Percentiles rank a stretch among this genome's conserved stretches.
These are phyloP conservation scores for Biscogniauxia marginata DNA, from an alignment of 2,329 filamentous ascomycete species.

Conservation along the genomic window DNA sequence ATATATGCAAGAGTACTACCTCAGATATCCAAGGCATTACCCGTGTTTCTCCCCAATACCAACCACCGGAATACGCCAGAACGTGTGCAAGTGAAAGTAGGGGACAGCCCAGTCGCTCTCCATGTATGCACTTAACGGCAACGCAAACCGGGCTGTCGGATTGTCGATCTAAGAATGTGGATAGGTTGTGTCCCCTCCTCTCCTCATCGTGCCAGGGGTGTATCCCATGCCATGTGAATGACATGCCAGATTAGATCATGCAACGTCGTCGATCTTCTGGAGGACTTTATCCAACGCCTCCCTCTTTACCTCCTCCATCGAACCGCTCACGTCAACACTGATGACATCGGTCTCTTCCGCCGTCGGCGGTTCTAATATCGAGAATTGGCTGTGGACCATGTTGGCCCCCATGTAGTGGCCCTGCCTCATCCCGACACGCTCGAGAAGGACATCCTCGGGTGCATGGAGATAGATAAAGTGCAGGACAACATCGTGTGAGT, in stretches of 20 bases:
- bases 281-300: slow-evolving; percentile 59
- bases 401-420: slow-evolving; percentile 93
- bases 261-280: slow-evolving; percentile 49
- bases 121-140: background rate
- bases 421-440: slow-evolving; percentile 71
- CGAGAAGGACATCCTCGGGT: slow-evolving; percentile 69
- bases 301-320: slow-evolving; percentile 58
- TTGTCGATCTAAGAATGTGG: background rate
- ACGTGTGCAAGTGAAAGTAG: background rate
- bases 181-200: background rate
- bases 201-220: slow-evolving; percentile 7
- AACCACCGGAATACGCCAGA: background rate
- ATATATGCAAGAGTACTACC: background rate
- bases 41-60: background rate
- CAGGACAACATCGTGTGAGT: slow-evolving; percentile 68
- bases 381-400: slow-evolving; percentile 94
- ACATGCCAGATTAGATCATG: slow-evolving; percentile 18
- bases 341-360: slow-evolving; percentile 70
- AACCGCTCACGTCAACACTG: slow-evolving; percentile 64
- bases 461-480: slow-evolving; percentile 93
- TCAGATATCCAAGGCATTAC: background rate
- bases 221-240: slow-evolving; percentile 2
- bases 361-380: slow-evolving; percentile 78
- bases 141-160: background rate
- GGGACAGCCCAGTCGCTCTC: background rate